Evolutionary conservation across 768 basidiomycete genomes (phyloP), one percentile per base, ranked within the genome.

Genomic region (Calocybe gangraenosa): DNA sequence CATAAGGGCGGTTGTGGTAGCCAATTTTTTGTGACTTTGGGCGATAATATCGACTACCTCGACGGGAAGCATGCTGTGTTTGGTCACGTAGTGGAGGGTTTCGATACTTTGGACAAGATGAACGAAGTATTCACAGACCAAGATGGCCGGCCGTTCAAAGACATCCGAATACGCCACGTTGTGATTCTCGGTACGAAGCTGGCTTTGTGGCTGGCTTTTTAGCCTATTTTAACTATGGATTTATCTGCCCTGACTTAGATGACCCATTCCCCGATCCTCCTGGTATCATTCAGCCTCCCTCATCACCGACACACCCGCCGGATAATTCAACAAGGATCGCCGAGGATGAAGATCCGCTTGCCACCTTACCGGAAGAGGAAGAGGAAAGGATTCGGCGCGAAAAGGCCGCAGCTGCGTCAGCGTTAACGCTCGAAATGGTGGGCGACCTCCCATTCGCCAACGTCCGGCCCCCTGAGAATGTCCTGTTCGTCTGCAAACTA

Each of bases 371-470:
- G 1, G 90, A 91, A 52, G 92, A 92, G 50, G 88, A 94, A 49
- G 82, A 82, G 38, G 95, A 94, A 53, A 76, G 73, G 2, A 71
- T 81, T 34, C 80, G 87, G 18, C 82, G 93, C n/a, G 80, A 86
- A 65, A 85, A 87, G 42, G 92, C 93, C 0, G 95, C 96, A 0
- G 81, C 81, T 1, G 92, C 95, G 0, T 92, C 93, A 36, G 96
- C 96, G 0, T 70, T 99, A 31, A 98, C 96, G 3, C 79, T 99
- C 40, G 96, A 99, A 65, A 99, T 99, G 96, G 95, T 99, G 46
- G 96, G 96, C 23, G 96, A 99, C 65, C 71, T 98, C 42, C 96
- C 96, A 1, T 98, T 99, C 61, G 96, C 96, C 19, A 93, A 95
- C 58, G 93, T 99, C 35, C 81, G 93, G 35, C 96, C 96, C 0